Evolutionary conservation across 208 protist genomes (phyloP), one percentile per base, ranked within the genome.

Genomic region (Strigomonas culicis): DNA sequence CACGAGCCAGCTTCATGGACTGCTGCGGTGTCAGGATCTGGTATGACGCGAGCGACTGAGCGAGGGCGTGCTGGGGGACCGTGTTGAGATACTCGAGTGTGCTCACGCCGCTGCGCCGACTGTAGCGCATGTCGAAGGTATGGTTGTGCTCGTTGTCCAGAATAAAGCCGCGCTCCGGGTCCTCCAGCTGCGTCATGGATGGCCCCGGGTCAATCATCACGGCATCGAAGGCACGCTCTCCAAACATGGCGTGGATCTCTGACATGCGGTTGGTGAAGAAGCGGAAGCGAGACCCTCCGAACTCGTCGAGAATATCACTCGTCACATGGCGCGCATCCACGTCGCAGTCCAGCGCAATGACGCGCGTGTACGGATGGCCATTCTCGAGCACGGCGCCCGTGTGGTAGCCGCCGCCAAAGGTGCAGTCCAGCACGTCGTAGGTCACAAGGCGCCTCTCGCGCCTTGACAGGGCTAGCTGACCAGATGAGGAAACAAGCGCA

Each of bases 381-480:
- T 93, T 90, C 36, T 93, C 79, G 6, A 96, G 79, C 13, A 93
- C 68, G 8, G 86, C 86, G 0, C 86, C 84, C n/a, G 84, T 59
- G 55, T 96, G 90, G 60, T 86, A 89, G 3, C 90, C 90, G 15
- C 79, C 74, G 39, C 90, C 90, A 7, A 96, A 83, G 0, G 90
- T 93, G 70, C 90, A 96, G 62, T 96, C 90, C 21, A 96, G 70
- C 0, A 96, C 87, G 51, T 96, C 86, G 58, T 91, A 96, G 15
- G 78, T 74, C 2, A 93, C 75, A 8, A 93, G 63, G 2, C 88
- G 70, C n/a, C 19, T 3, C 28, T 62, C 57, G 10, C 57, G 39
- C 19, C 22, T 15, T 11, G 49, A 19, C n/a, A 44, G 31, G 13
- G 66, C 65, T 11, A 72, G 25, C 51, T 36, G 51, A 15, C 25